phyloP scores from a whole-genome alignment of 768 basidiomycete species.

The Suillus lakei region DNA sequence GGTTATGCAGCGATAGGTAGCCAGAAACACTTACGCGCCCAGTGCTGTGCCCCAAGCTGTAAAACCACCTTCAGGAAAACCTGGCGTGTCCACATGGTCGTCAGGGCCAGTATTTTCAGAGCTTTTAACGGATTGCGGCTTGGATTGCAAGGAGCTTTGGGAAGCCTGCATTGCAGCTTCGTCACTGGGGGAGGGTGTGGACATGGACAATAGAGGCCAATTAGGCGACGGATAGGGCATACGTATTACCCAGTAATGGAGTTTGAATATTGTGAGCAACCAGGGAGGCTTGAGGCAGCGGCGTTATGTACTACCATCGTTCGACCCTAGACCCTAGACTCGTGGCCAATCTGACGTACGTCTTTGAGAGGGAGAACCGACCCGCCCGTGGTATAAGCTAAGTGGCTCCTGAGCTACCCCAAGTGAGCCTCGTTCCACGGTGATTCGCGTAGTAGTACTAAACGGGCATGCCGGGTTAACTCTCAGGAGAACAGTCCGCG shows the following conservation, averaged over 20 bases:
- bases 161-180: neutral
- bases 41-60: conserved; percentile 27
- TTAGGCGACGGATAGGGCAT: neutral
- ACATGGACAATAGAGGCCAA: neutral
- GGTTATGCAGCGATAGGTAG: neutral
- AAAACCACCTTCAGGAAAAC: conserved; percentile 29
- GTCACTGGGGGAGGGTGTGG: neutral
- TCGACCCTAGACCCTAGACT: neutral
- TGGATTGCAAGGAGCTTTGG: too few species aligned
- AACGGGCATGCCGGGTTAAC: neutral
- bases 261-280: neutral
- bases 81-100: neutral
- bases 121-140: too few species aligned
- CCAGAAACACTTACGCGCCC: conserved; percentile 27
- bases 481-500: neutral
- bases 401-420: neutral
- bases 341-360: neutral
- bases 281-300: neutral
- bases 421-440: neutral
- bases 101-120: neutral
- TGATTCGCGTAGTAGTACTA: neutral
- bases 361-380: neutral
- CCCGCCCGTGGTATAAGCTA: neutral
- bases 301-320: neutral
- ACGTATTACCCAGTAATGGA: neutral